Percentiles rank a stretch among this genome's conserved stretches.
Conservation (phyloP, 2,329 filamentous ascomycete species). For the Rosellinia necatrix region DNA sequence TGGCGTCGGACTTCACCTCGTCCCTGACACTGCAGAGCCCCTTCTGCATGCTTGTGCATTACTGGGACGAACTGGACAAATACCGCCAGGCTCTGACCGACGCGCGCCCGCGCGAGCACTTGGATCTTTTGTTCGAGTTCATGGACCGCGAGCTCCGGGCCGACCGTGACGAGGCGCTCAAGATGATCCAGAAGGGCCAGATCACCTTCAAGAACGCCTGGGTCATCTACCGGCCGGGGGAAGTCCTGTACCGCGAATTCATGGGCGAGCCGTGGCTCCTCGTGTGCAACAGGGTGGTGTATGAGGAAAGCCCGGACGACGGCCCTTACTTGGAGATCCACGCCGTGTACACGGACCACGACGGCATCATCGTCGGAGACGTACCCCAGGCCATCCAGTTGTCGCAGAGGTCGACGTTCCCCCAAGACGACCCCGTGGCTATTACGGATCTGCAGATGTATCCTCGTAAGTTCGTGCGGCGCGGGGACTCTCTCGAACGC, state of each 20-base stretch:
- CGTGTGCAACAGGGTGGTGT: slow-evolving; percentile 33
- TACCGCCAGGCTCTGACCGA: slow-evolving; percentile 27
- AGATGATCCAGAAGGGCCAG: slow-evolving; percentile 35
- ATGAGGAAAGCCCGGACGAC: slow-evolving; percentile 26
- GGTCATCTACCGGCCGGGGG: slow-evolving; percentile 37
- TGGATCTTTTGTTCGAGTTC: slow-evolving; percentile 39
- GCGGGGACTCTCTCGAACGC: slow-evolving; percentile 31
- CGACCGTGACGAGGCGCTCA: slow-evolving; percentile 28
- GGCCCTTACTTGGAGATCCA: slow-evolving; percentile 37
- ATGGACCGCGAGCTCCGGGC: slow-evolving; percentile 37
- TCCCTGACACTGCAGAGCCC: slow-evolving; percentile 32
- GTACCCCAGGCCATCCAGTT: slow-evolving; percentile 23
- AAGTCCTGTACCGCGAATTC: slow-evolving; percentile 34
- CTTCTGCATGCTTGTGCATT: slow-evolving; percentile 37
- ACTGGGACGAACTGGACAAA: slow-evolving; percentile 37
- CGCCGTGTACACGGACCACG: slow-evolving; percentile 35
- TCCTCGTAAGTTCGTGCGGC: slow-evolving; percentile 30
- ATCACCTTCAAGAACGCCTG: slow-evolving; percentile 36
- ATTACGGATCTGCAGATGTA: slow-evolving; percentile 35
- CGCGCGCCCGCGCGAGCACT: slow-evolving; percentile 23
- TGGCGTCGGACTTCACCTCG: slow-evolving; percentile 36
- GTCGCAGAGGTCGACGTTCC: slow-evolving; percentile 32
- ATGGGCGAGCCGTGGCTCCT: slow-evolving; percentile 37
- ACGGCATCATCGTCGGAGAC: slow-evolving; percentile 31
- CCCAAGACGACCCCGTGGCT: slow-evolving; percentile 31